Evolutionary conservation across 768 basidiomycete species (phyloP).

Genomic region (Hypholoma fasciculare): DNA sequence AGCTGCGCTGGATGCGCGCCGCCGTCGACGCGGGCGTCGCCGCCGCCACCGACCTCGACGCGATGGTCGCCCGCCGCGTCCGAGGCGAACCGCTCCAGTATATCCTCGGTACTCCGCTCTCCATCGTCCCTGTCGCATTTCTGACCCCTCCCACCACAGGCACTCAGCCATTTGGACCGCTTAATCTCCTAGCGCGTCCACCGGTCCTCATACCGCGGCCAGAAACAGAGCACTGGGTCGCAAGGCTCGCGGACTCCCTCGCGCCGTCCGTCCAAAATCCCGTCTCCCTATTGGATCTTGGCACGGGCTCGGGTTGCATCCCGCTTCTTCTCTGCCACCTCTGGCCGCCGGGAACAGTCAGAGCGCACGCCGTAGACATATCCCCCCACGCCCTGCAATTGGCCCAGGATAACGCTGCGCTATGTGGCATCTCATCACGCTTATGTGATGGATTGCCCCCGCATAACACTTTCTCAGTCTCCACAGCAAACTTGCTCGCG

Average conservation of each 20-base stretch:
- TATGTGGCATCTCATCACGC: constrained; percentile 36
- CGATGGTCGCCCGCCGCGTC: constrained; percentile 60
- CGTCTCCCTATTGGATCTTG: constrained; percentile 75
- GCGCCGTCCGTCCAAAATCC: constrained; percentile 33
- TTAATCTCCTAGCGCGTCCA: constrained; percentile 68
- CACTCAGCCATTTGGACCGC: constrained; percentile 86
- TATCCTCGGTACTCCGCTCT: constrained; percentile 64
- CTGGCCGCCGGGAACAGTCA: constrained; percentile 54
- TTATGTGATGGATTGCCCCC: constrained; percentile 18
- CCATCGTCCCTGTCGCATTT: constrained; percentile 10
- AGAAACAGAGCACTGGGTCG: constrained; percentile 88
- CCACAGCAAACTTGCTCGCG: constrained; percentile 43
- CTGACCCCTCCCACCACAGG: constrained; percentile 37
- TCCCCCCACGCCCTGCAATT: constrained; percentile 57
- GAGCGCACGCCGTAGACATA: constrained; percentile 68
- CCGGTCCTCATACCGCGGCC: constrained; percentile 94
- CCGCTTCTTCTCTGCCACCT: constrained; percentile 78
- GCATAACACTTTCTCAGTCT: constrained; percentile 40
- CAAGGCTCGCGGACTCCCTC: constrained; percentile 54
- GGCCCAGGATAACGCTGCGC: constrained; percentile 47
- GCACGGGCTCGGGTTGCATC: constrained; percentile 93
- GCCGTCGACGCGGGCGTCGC: constrained; percentile 18
- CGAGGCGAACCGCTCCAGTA: constrained; percentile 86
- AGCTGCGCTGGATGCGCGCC: constrained; percentile 46
- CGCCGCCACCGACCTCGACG: constrained; percentile 23